Conservation (phyloP, 2,329 filamentous ascomycete species). For the Helotiales sp. region DNA sequence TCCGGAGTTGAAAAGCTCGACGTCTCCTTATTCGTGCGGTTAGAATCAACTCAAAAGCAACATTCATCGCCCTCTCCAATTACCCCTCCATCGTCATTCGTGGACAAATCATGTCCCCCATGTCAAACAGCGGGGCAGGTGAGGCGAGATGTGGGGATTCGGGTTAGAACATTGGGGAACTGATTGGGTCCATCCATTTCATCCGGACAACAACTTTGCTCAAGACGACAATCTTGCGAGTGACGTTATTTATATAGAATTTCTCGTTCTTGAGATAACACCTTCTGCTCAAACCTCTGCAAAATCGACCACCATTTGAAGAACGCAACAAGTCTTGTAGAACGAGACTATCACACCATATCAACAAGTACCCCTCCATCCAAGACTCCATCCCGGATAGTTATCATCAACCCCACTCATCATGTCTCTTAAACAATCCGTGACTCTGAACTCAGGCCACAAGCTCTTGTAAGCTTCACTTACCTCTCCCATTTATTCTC, state of each 20-base stretch:
- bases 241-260: background rate
- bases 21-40: constrained; percentile 1
- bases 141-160: background rate
- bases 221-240: background rate
- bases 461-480: background rate
- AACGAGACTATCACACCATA: background rate
- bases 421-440: background rate
- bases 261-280: too few relatives aligned
- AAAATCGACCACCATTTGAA: too few relatives aligned
- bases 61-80: background rate
- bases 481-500: background rate
- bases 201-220: background rate
- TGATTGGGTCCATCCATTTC: background rate
- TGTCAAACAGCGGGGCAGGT: background rate
- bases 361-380: background rate
- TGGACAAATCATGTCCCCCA: background rate
- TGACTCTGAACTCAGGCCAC: background rate
- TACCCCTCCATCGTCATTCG: background rate
- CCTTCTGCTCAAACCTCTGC: background rate
- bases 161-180: background rate
- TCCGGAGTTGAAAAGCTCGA: too few relatives aligned
- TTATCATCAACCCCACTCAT: background rate
- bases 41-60: background rate
- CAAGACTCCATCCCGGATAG: background rate
- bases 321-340: too few relatives aligned